Base-by-base conservation (phyloP, 2,329 filamentous ascomycete species). In the Arachnomyces sp. region DNA sequence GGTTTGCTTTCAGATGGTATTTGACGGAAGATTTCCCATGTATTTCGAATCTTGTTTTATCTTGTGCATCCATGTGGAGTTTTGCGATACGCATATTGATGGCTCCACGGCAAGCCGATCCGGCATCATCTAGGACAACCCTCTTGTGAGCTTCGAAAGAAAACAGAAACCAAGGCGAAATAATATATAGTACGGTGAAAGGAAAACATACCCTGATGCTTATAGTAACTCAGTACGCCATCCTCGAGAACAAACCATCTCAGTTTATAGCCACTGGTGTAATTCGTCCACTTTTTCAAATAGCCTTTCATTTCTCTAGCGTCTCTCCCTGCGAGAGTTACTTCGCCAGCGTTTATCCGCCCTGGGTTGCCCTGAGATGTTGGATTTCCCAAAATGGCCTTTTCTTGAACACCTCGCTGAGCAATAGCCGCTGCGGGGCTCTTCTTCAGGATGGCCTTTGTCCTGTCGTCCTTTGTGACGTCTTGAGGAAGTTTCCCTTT, bases 221-320 rank as follows among this genome's bases (percentile, higher is more conserved):
- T 98, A 71, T 96, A 98, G 68, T 98, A 98, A 64, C 92, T 96
- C 50, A 98, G 66, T 9, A 98, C 90, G 9, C 92, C 92, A 59
- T 98, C 92, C 60, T 98, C 92, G 7, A 98, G 77, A 11, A 96
- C 92, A 59, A 98, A 98, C 89, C 90, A 98, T 44, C 92, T 77
- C 48, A 98, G 65, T 67, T 98, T 95, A 68, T 95, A 98, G 7
- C 92, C 92, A 58, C 86, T 89, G 15, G 90, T 89, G 61, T 98
- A 98, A 61, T 98, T 98, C 35, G 92, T 98, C 92, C 92, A 98
- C 63, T 98, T 98, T 68, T 95, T 96, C 42, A 98, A 72, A 61
- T 96, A 98, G 5, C 92, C 92, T 68, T 94, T 95, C 86, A 98
- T 96, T 65, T 96, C 90, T 35, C 89, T 77, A 13, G 86, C 84